phyloP scores from a whole-genome alignment of 331 rosid species.

The Pyracantha coccinea region DNA sequence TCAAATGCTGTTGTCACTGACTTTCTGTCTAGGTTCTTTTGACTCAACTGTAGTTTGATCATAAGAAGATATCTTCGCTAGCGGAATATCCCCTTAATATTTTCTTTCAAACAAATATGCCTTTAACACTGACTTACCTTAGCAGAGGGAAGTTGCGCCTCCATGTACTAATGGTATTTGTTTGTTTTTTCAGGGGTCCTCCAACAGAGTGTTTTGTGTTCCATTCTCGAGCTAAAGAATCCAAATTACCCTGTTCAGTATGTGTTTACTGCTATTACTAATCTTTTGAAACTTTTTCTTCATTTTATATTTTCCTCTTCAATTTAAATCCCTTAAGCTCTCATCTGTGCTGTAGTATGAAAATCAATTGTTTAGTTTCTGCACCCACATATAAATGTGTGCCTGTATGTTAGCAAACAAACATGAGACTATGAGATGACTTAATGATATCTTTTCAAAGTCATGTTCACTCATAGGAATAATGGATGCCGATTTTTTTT shows the following conservation, averaged over 20 bases:
- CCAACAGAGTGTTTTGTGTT: constrained; percentile 89
- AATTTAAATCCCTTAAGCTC: background rate
- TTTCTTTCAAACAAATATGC: constrained; percentile 3
- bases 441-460: background rate
- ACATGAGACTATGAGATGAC: background rate
- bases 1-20: background rate
- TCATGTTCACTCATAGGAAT: background rate
- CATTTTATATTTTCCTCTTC: background rate
- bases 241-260: constrained; percentile 53
- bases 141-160: background rate
- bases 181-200: constrained; percentile 74
- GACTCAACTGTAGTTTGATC: background rate
- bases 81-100: constrained; percentile 11
- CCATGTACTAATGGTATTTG: constrained; percentile 21
- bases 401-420: background rate
- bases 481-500: background rate
- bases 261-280: constrained; percentile 16
- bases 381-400: background rate
- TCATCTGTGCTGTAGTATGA: background rate
- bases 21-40: background rate
- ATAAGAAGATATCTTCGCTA: constrained; percentile 2
- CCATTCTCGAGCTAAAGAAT: constrained; percentile 84
- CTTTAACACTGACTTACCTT: constrained; percentile 11
- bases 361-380: background rate
- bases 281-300: constrained; percentile 2